Evolutionary conservation across 768 basidiomycete genomes (phyloP).

Genomic region (Rhodotorula kratochvilovae): DNA sequence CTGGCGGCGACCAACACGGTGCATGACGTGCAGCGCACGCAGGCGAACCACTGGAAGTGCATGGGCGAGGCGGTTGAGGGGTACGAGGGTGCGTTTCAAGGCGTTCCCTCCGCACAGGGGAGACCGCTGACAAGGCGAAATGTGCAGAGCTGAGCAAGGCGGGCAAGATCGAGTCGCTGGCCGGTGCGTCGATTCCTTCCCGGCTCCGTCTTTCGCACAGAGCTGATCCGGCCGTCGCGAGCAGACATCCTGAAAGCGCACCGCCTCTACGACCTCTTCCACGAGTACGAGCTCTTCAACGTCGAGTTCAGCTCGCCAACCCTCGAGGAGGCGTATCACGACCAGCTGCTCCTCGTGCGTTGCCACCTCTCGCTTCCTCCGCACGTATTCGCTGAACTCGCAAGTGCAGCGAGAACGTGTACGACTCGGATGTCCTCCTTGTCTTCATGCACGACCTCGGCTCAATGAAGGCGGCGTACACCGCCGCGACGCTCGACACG

Average conservation of each 20-base stretch:
- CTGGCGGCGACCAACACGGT: constrained; percentile 83
- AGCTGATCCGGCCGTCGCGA: background rate
- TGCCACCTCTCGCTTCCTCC: background rate
- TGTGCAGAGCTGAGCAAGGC: constrained; percentile 28
- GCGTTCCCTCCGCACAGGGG: no score
- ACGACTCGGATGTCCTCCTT: constrained; percentile 66
- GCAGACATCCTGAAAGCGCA: constrained; percentile 65
- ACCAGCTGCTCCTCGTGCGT: constrained; percentile 85
- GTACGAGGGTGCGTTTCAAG: constrained; percentile 58
- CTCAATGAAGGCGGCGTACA: constrained; percentile 75
- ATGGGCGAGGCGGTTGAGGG: constrained; percentile 80
- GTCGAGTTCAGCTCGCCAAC: constrained; percentile 46
- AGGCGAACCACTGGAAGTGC: constrained; percentile 86
- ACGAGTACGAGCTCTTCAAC: constrained; percentile 62
- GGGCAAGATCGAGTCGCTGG: constrained; percentile 36
- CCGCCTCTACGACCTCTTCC: constrained; percentile 74
- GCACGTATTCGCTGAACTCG: background rate
- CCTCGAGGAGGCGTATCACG: constrained; percentile 66
- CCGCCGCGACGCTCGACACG: constrained; percentile 53
- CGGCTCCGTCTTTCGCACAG: background rate
- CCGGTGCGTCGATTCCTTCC: constrained; percentile 18
- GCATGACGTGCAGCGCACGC: constrained; percentile 77
- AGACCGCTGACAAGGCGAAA: background rate
- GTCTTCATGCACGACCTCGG: constrained; percentile 94
- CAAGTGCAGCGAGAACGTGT: constrained; percentile 63